Conservation (phyloP, 495 filamentous ascomycete genomes). For the Penicillium mononematosum region DNA sequence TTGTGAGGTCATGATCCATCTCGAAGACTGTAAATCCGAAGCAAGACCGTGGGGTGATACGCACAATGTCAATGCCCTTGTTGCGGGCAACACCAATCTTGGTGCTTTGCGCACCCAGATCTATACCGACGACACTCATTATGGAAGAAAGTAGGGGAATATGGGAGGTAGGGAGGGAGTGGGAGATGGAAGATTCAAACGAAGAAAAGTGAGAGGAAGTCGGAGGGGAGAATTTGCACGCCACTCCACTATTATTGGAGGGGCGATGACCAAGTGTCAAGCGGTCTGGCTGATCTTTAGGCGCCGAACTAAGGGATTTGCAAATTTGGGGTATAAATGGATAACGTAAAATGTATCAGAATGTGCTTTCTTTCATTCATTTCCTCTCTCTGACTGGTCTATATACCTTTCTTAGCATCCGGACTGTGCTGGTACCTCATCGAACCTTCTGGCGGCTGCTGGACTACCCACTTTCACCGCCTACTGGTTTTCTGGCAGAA, state of each 20-base stretch:
- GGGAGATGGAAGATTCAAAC: conserved; percentile 20
- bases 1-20: conserved; percentile 2
- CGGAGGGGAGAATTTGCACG: conserved; percentile 48
- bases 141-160: conserved; percentile 31
- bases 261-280: conserved; percentile 23
- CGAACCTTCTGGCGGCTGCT: conserved; percentile 45
- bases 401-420: conserved; percentile 23
- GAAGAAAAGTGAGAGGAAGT: conserved; percentile 28
- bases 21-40: neutral
- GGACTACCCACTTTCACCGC: conserved; percentile 36
- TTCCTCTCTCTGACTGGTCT: conserved; percentile 1
- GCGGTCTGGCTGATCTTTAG: conserved; percentile 18
- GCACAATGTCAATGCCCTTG: conserved; percentile 97
- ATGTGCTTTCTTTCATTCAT: neutral
- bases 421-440: conserved; percentile 23
- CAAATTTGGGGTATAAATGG: conserved; percentile 5
- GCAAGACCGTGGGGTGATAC: conserved; percentile 46
- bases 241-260: conserved; percentile 37
- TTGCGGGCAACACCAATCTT: conserved; percentile 97
- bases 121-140: conserved; percentile 83
- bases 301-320: conserved; percentile 1
- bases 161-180: conserved; percentile 16
- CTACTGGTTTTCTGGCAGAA: conserved; percentile 27
- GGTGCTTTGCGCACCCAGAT: conserved; percentile 96
- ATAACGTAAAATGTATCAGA: conserved; percentile 2